Evolutionary conservation across 345 rosid genomes (phyloP), one percentile per base, ranked within the genome.

Genomic region (Ceriops tagal): DNA sequence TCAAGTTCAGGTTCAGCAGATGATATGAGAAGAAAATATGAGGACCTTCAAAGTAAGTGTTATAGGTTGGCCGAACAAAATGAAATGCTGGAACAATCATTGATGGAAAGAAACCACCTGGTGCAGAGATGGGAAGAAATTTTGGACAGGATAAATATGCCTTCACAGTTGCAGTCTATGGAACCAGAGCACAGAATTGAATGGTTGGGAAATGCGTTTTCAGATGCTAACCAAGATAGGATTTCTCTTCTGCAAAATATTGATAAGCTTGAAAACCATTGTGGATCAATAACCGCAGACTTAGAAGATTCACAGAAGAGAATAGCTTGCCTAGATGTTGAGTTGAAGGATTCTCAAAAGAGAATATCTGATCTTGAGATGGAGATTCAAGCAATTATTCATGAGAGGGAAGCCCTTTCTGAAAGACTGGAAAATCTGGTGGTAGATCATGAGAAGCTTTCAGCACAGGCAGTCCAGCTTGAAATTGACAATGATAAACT

Each of bases 71-170:
- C 97, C 58, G 99, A 95, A 78, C 96, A 92, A 80, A 95, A 89
- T 83, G 99, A 92, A 83, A 90, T 95, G 99, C 88, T 95, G 78
- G 99, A 95, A 73, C 99, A 92, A 74, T 95, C 99, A 66, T 82
- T 95, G 69, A 74, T 87, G 97, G 92, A 89, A 75, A 89, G 97
- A 80, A 92, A 89, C 78, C 81, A 82, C 58, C 73, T 92, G 83
- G 86, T 92, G 68, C 93, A 89, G 87, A 88, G 87, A 81, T 95
- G 96, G 96, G 99, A 95, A 82, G 88, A 83, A 70, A 85, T 87
- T 68, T 77, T 95, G 64, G 90, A 72, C 62, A 78, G 80, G 79
- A 84, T 92, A 37, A 59, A 86, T 79, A 77, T 92, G 79, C 96
- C 99, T 65, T 71, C 80, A 71, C 91, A 89, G 46, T 79, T 92